Evolutionary conservation across 106 monocot species (phyloP).

Genomic region (Dendrobium chrysotoxum): DNA sequence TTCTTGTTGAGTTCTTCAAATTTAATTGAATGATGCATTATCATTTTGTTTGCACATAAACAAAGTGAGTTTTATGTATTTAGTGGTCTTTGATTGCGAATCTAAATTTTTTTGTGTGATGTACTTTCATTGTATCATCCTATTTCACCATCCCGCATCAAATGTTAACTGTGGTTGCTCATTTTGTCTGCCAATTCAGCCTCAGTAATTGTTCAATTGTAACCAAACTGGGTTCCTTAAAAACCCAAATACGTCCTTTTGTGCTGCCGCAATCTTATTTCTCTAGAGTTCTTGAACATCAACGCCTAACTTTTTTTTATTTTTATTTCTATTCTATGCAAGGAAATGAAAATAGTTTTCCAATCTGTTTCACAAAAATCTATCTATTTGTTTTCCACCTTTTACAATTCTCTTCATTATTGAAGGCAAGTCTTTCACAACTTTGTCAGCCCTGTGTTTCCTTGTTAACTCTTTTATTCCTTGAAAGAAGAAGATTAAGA

Average conservation of each 20-base stretch:
- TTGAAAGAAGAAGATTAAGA: no score
- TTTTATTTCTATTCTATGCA: no score
- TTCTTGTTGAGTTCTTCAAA: not conserved
- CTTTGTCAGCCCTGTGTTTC: no score
- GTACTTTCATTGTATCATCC: not conserved
- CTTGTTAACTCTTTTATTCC: no score
- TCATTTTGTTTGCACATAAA: not conserved
- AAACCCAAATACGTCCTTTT: not conserved
- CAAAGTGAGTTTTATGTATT: not conserved
- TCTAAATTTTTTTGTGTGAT: not conserved
- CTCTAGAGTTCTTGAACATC: not conserved
- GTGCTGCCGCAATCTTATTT: not conserved
- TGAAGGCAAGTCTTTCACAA: no score
- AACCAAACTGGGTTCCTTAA: not conserved
- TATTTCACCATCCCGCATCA: not conserved
- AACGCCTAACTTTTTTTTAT: not conserved
- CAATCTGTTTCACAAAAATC: no score
- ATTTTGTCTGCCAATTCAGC: not conserved
- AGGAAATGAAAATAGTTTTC: no score
- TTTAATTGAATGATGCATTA: not conserved
- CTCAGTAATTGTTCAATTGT: not conserved
- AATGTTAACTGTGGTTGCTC: not conserved
- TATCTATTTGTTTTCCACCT: no score
- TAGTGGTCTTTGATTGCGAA: not conserved
- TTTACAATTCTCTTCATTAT: no score